A percentile compares a stretch with the other conserved stretches of the same genome.
These are phyloP conservation scores for Catharanthus roseus DNA, from an alignment of 257 asterid genomes.

Conservation along the genomic window DNA sequence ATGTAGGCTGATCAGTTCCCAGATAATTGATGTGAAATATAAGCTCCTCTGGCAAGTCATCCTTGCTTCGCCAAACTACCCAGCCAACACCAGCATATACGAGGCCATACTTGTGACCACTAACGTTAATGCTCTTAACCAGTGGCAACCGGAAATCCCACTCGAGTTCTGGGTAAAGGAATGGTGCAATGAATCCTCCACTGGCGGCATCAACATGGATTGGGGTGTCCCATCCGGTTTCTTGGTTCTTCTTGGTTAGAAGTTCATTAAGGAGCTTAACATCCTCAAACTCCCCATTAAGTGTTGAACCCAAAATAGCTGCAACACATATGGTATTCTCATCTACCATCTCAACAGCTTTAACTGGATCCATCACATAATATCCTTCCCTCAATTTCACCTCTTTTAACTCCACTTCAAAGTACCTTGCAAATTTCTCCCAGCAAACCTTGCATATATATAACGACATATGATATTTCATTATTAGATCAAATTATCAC, in stretches of 20 bases:
- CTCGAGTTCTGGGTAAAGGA: conserved; percentile 58
- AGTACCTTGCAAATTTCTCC: conserved; percentile 77
- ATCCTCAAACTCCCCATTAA: conserved; percentile 75
- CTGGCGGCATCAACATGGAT: conserved; percentile 90
- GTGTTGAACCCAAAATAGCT: conserved; percentile 74
- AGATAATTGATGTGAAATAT: conserved; percentile 73
- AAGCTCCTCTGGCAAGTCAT: conserved; percentile 62
- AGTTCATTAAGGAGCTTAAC: conserved; percentile 65
- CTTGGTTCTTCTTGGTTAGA: conserved; percentile 43
- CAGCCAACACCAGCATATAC: conserved; percentile 80
- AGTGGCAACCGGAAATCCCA: conserved; percentile 83
- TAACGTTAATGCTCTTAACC: conserved; percentile 76
- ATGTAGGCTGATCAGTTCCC: conserved; percentile 81
- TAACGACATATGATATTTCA: neutral
- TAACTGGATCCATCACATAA: conserved; percentile 57
- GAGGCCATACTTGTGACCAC: conserved; percentile 80
- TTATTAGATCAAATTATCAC: neutral
- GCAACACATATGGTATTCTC: conserved; percentile 76
- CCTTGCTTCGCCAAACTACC: conserved; percentile 67
- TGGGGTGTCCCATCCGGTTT: conserved; percentile 72
- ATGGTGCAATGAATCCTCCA: conserved; percentile 81
- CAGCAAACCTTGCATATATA: conserved; percentile 53
- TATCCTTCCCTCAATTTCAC: conserved; percentile 64
- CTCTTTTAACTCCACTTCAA: conserved; percentile 74
- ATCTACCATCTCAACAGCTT: conserved; percentile 73